These are phyloP conservation scores for Singerocomus rubriflavus DNA, from an alignment of 1,284 basidiomycete species.

Conservation along the genomic window DNA sequence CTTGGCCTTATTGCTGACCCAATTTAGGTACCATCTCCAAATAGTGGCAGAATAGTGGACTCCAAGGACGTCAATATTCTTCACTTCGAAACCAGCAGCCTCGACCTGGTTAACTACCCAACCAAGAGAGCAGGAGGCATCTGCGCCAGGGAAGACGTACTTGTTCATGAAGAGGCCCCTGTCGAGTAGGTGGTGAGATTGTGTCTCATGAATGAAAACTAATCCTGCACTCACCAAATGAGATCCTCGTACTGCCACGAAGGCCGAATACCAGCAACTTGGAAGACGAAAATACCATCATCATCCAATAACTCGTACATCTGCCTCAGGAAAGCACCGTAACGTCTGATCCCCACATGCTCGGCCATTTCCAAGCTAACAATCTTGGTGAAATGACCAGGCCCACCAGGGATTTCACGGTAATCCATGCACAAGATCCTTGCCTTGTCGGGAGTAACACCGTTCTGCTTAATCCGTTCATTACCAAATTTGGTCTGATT, in stretches of 20 bases:
- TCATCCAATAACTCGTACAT: constrained; percentile 94
- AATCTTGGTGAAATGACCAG: constrained; percentile 90
- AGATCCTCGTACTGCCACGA: constrained; percentile 98
- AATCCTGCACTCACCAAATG: constrained; percentile 62
- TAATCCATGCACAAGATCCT: constrained; percentile 95
- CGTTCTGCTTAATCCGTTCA: constrained; percentile 82
- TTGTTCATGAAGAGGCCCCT: constrained; percentile 95
- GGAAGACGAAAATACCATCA: constrained; percentile 92
- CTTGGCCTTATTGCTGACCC: constrained; percentile 87
- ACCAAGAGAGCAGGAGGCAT: constrained; percentile 91
- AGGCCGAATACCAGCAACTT: constrained; percentile 94
- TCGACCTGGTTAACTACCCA: constrained; percentile 93
- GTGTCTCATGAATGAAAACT: neutral
- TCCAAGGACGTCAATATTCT: constrained; percentile 93
- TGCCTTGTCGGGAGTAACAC: constrained; percentile 73
- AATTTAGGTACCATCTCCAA: constrained; percentile 95
- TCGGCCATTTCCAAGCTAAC: constrained; percentile 99
- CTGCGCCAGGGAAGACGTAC: constrained; percentile 97
- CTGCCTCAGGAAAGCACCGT: constrained; percentile 85
- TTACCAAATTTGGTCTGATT: constrained; percentile 95
- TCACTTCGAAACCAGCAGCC: constrained; percentile 93
- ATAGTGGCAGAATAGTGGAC: constrained; percentile 98
- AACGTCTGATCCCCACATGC: constrained; percentile 96
- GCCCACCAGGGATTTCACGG: constrained; percentile 83
- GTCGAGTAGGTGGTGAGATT: neutral